Evolutionary conservation across 2,329 filamentous ascomycete genomes (phyloP), one percentile per base, ranked within the genome.

Genomic region (Herpotrichia juniperi): DNA sequence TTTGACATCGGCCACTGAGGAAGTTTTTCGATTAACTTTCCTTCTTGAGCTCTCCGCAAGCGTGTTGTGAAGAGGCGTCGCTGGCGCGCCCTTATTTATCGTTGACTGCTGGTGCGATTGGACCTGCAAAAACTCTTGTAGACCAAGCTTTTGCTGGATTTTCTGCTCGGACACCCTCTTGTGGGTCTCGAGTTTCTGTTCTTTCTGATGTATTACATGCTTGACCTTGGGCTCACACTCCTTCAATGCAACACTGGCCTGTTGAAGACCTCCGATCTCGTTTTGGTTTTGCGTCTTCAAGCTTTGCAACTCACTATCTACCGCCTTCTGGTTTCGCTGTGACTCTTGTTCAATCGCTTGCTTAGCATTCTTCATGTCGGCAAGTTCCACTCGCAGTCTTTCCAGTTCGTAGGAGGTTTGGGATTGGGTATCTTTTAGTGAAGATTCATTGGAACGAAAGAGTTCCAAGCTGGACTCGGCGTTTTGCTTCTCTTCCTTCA

Each of bases 11-110:
- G 56, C 37, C 11, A 59, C 45, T 1, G 59, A 58, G 6, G 53
- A 48, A 16, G 59, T 62, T 10, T 59, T 49, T 8, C 65, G 58
- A 26, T 55, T 54, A 19, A 65, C 53, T 25, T 60, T 67, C 51
- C 62, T 68, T 43, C 56, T 61, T 1, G 28, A 22, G 10, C 44
- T 66, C 4, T 12, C 17, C 30, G 26, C 2, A 9, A 22, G n/a
- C 3, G 24, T n/a, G 22, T 8, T 42, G 10, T 21, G 30, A 12
- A 35, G 34, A 31, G 21, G 31, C n/a, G n/a, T n/a, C n/a, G n/a
- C n/a, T n/a, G n/a, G n/a, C n/a, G n/a, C n/a, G n/a, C n/a, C n/a
- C 17, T 31, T n/a, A 7, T 35, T 35, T n/a, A 8, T 7, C 32
- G 7, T 35, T 7, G 7, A 8, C 14, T 35, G 32, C 16, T 19